These are phyloP conservation scores for Rhodotorula sp. DNA, from an alignment of 1,284 basidiomycete genomes.

Conservation along the genomic window DNA sequence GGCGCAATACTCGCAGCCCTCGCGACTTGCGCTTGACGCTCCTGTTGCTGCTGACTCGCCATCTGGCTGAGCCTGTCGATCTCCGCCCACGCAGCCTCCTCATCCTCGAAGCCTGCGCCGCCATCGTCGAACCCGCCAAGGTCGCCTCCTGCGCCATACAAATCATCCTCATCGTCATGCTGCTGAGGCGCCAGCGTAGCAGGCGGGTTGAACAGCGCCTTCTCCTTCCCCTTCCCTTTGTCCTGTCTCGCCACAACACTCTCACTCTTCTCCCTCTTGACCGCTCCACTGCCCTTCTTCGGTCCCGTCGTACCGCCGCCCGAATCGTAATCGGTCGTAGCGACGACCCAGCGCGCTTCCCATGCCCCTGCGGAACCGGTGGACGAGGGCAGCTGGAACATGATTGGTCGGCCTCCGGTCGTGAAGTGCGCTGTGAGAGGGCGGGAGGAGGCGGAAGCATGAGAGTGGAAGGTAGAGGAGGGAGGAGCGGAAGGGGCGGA, in stretches of 20 bases:
- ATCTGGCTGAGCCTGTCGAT: background rate
- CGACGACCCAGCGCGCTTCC: slow-evolving; percentile 33
- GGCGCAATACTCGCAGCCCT: too few relatives aligned
- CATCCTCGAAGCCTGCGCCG: slow-evolving; percentile 24
- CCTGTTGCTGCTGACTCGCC: background rate
- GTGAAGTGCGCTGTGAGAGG: slow-evolving; percentile 27
- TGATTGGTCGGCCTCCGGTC: slow-evolving; percentile 30
- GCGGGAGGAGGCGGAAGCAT: background rate
- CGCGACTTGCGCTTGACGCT: background rate
- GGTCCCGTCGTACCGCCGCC: background rate
- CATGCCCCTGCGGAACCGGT: slow-evolving; percentile 9
- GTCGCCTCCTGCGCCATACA: slow-evolving; percentile 15
- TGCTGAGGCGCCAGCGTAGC: background rate
- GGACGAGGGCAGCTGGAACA: slow-evolving; percentile 11
- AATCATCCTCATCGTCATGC: slow-evolving; percentile 12
- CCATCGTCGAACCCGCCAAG: slow-evolving; percentile 13
- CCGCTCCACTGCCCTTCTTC: background rate
- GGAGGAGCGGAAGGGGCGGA: slow-evolving; percentile 14
- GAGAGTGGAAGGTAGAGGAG: too few relatives aligned
- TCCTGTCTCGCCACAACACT: background rate
- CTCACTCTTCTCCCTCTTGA: slow-evolving; percentile 10
- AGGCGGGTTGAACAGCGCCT: background rate
- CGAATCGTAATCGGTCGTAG: slow-evolving; percentile 36
- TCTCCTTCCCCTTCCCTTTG: background rate
- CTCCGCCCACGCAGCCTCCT: slow-evolving; percentile 14